These are phyloP conservation scores for Melaleuca quinquenervia DNA, from an alignment of 345 rosid species.

Conservation along the genomic window DNA sequence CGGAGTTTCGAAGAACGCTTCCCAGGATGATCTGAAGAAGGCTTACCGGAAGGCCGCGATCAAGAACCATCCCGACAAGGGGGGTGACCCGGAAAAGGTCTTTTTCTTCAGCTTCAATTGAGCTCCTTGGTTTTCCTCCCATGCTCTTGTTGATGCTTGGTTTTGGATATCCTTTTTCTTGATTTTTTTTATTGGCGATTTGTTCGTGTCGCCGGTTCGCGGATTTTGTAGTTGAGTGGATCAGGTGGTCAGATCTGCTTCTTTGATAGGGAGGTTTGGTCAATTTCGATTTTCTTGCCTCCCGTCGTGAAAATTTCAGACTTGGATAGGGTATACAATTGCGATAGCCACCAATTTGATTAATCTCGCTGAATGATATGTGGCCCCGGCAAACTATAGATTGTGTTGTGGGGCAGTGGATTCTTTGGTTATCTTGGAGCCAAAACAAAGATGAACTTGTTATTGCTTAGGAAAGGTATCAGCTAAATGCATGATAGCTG, in stretches of 20 bases:
- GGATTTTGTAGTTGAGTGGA: neutral
- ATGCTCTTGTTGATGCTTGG: neutral
- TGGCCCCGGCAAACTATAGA: neutral
- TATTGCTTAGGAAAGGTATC: neutral
- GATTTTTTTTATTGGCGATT: neutral
- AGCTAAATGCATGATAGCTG: neutral
- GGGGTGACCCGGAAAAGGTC: slow-evolving; percentile 48
- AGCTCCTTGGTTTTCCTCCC: neutral
- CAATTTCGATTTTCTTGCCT: neutral
- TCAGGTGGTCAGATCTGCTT: neutral
- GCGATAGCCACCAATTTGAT: neutral
- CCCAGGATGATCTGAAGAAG: slow-evolving; percentile 42
- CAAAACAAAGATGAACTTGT: neutral
- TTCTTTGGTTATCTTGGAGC: neutral
- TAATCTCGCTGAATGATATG: neutral
- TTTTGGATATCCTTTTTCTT: neutral
- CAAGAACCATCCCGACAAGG: slow-evolving; percentile 52
- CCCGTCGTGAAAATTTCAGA: neutral
- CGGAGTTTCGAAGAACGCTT: slow-evolving; percentile 33
- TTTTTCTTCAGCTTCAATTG: neutral
- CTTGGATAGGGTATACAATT: neutral
- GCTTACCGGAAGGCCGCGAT: slow-evolving; percentile 44
- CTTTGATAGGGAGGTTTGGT: neutral
- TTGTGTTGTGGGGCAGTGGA: neutral
- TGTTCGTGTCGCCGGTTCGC: neutral